A percentile compares a stretch with the other conserved stretches of the same genome.
phyloP scores from a whole-genome alignment of 441 rosid species.

The California macrophylla region DNA sequence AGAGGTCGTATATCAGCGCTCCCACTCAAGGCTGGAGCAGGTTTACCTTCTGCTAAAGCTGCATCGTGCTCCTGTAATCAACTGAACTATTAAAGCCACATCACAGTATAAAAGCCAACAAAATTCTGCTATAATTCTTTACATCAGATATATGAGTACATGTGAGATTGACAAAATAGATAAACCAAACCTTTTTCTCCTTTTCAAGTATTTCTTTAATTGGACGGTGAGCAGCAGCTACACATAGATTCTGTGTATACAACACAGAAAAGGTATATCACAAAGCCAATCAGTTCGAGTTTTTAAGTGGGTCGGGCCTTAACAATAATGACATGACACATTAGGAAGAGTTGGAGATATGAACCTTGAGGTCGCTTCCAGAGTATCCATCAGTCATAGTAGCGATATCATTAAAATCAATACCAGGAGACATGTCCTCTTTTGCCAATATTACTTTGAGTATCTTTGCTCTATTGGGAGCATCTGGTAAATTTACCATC shows the following conservation, averaged over 20 bases:
- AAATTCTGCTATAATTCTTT: too few species aligned
- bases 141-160: too few species aligned
- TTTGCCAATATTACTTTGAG: conserved; percentile 68
- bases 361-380: conserved; percentile 94
- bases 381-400: conserved; percentile 91
- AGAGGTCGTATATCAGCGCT: conserved; percentile 67
- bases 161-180: too few species aligned
- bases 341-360: neutral
- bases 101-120: too few species aligned
- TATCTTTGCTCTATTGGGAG: conserved; percentile 69
- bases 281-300: neutral
- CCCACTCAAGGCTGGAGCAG: conserved; percentile 56
- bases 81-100: conserved; percentile 5
- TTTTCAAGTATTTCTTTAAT: conserved; percentile 82
- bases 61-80: conserved; percentile 50
- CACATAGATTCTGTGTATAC: conserved; percentile 69
- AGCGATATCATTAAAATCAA: conserved; percentile 73
- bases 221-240: conserved; percentile 93
- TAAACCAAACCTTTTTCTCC: conserved; percentile 80
- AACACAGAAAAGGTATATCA: neutral
- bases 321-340: too few species aligned
- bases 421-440: conserved; percentile 66
- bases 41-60: conserved; percentile 56
- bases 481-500: conserved; percentile 95
- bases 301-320: too few species aligned